These are phyloP conservation scores for Sarcocystis neurona DNA, from an alignment of 169 alveolate genomes.

Conservation along the genomic window DNA sequence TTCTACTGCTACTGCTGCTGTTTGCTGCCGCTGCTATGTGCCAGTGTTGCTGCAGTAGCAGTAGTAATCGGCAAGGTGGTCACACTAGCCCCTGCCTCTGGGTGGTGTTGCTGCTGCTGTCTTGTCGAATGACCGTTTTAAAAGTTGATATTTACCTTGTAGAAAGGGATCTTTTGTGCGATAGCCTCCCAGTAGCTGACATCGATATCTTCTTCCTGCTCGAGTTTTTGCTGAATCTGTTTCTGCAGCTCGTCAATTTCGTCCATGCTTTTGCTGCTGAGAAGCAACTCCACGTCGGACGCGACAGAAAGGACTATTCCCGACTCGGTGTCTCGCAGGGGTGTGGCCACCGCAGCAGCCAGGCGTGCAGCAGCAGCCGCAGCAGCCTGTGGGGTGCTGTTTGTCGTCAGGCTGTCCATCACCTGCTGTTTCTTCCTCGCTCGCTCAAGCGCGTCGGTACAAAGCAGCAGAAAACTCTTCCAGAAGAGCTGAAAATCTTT, in stretches of 20 bases:
- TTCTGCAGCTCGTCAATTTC: slow-evolving; percentile 51
- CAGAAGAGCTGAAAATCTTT: slow-evolving; percentile 60
- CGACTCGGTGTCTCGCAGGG: slow-evolving; percentile 47
- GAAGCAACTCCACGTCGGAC: slow-evolving; percentile 45
- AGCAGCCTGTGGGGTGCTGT: slow-evolving; percentile 48
- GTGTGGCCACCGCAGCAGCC: slow-evolving; percentile 18
- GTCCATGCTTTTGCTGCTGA: slow-evolving; percentile 39
- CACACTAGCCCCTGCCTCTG: not conserved
- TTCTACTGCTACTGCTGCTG: too few species aligned
- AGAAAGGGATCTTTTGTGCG: slow-evolving; percentile 56
- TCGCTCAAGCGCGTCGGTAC: slow-evolving; percentile 38
- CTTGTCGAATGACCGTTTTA: not conserved
- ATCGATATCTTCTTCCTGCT: slow-evolving; percentile 59
- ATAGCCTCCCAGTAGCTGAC: slow-evolving; percentile 66
- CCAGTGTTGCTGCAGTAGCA: too few species aligned
- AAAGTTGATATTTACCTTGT: slow-evolving; percentile 9
- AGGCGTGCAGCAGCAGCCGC: slow-evolving; percentile 58
- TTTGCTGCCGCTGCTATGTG: too few species aligned
- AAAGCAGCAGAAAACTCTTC: slow-evolving; percentile 40
- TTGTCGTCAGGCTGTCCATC: slow-evolving; percentile 21
- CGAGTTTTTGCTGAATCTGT: slow-evolving; percentile 45
- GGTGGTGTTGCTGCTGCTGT: too few species aligned
- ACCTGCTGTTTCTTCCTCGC: slow-evolving; percentile 40
- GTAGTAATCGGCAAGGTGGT: too few species aligned
- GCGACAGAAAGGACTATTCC: slow-evolving; percentile 54